Conservation (phyloP, 31 red algal species). For the Asparagopsis taxiformis region DNA sequence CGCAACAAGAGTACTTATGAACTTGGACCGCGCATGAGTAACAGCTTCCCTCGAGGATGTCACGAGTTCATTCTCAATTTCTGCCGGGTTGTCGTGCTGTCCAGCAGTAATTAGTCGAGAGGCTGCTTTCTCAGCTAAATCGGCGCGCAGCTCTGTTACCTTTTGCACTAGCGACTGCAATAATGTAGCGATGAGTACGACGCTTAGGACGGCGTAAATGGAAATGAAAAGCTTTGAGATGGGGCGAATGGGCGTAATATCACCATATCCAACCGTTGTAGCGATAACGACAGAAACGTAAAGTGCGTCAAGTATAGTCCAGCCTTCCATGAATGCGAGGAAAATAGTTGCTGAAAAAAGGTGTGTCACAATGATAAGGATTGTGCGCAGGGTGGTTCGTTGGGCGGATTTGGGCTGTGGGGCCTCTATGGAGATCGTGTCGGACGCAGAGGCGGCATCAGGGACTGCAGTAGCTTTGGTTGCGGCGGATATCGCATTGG, state of each 20-base stretch:
- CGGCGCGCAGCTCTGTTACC: slow-evolving; percentile 20
- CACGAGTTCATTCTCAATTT: slow-evolving; percentile 7
- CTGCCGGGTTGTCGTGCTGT: neutral
- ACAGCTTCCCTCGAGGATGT: neutral
- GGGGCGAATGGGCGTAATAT: slow-evolving; percentile 42
- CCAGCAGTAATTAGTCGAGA: neutral
- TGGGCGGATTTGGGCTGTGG: too few species aligned
- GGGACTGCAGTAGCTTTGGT: neutral
- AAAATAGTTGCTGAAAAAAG: slow-evolving; percentile 21
- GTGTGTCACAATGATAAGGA: slow-evolving; percentile 5
- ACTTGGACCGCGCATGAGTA: neutral
- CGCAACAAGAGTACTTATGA: slow-evolving; percentile 10
- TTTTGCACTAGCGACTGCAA: slow-evolving; percentile 35
- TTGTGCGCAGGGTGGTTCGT: neutral
- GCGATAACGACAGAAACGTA: slow-evolving; percentile 71
- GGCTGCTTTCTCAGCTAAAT: slow-evolving; percentile 8
- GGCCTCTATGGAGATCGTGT: too few species aligned
- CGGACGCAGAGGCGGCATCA: neutral
- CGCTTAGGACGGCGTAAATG: slow-evolving; percentile 39
- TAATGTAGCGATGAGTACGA: slow-evolving; percentile 49
- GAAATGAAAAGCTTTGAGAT: slow-evolving; percentile 49
- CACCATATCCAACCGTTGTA: slow-evolving; percentile 90
- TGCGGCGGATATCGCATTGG: slow-evolving; percentile 9
- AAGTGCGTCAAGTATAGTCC: slow-evolving; percentile 56
- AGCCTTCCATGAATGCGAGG: slow-evolving; percentile 36